Percentiles rank a stretch among this genome's conserved stretches.
phyloP scores from a whole-genome alignment of 805 yeast genomes.

The Phaffomyces antillensis region DNA sequence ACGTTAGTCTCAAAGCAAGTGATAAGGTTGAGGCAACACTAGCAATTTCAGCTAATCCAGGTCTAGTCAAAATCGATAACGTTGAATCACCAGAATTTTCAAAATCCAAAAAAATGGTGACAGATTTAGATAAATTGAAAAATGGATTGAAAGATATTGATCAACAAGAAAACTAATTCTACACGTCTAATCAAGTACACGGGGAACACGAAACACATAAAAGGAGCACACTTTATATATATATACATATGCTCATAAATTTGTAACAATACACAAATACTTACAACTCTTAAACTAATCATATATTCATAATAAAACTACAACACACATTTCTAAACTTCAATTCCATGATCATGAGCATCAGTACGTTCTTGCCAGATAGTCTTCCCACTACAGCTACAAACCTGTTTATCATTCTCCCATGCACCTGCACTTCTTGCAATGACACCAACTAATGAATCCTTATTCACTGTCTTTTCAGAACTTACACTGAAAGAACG shows the following conservation, averaged over 20 bases:
- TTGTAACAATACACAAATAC: no score
- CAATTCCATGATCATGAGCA: slow-evolving; percentile 55
- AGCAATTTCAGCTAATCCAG: no score
- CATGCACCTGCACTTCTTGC: slow-evolving; percentile 96
- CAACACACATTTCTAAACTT: slow-evolving; percentile 8
- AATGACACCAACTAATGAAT: slow-evolving; percentile 70
- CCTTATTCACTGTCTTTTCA: slow-evolving; percentile 19
- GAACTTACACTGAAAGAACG: slow-evolving; percentile 38
- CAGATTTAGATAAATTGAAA: not conserved
- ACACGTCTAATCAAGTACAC: no score
- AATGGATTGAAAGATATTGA: not conserved
- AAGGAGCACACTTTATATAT: not conserved
- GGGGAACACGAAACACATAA: no score
- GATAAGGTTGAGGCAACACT: no score
- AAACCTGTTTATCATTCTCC: slow-evolving; percentile 91
- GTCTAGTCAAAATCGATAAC: no score
- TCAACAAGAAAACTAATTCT: no score
- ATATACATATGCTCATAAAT: no score
- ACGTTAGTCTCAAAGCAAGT: no score
- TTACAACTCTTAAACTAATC: not conserved
- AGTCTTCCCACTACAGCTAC: slow-evolving; percentile 92
- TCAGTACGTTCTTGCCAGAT: slow-evolving; percentile 92
- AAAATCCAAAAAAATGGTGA: not conserved
- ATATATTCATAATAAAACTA: not conserved
- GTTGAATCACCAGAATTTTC: no score